A percentile compares a stretch with the other conserved stretches of the same genome.
phyloP scores from a whole-genome alignment of 108 stramenopile species.

The Bacterosira constricta region DNA sequence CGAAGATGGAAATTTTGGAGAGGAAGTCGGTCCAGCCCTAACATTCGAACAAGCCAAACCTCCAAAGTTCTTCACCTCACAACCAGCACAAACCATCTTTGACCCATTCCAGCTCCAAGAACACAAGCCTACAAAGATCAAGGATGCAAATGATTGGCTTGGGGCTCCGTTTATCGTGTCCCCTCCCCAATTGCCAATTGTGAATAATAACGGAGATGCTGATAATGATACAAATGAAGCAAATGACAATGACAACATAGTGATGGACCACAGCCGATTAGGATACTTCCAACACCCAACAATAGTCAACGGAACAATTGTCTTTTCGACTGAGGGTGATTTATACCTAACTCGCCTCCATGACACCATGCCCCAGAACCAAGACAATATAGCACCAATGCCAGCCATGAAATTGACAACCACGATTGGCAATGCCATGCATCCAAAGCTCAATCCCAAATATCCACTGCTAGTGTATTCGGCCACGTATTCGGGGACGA shows the following conservation, averaged over 20 bases:
- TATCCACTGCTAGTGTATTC: conserved; percentile 62
- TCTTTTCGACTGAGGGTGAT: conserved; percentile 73
- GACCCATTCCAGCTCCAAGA: conserved; percentile 17
- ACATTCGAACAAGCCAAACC: too few relatives aligned
- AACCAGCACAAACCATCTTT: background rate
- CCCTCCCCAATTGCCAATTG: conserved; percentile 9
- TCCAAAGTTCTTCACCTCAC: background rate
- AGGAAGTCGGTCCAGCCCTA: too few relatives aligned
- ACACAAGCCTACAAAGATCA: background rate
- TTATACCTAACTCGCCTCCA: conserved; percentile 54
- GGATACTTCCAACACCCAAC: conserved; percentile 64
- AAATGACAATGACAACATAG: background rate
- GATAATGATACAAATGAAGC: background rate
- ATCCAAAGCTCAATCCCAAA: conserved; percentile 59
- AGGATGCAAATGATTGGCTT: conserved; percentile 17
- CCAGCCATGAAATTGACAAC: conserved; percentile 66
- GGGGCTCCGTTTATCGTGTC: conserved; percentile 23
- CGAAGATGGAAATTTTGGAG: too few relatives aligned
- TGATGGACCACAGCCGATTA: background rate
- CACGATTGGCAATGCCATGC: conserved; percentile 67
- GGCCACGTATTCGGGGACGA: conserved; percentile 63
- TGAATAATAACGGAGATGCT: too few relatives aligned
- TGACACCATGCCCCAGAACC: background rate
- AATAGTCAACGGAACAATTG: conserved; percentile 56
- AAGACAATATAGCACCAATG: background rate